phyloP scores from a whole-genome alignment of 805 yeast species.

The Suhomyces vadensis region DNA sequence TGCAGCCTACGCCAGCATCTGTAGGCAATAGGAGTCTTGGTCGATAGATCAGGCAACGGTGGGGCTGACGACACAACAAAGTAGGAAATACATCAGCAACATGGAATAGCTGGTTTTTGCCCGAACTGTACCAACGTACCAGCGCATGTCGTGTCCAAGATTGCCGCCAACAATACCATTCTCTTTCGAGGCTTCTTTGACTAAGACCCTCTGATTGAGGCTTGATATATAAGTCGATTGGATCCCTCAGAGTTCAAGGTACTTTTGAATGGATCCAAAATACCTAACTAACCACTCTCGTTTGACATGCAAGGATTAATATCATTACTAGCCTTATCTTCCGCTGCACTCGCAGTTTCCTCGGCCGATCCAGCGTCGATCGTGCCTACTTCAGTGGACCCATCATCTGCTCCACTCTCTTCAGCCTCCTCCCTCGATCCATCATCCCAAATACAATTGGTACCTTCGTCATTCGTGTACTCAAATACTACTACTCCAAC shows the following conservation, averaged over 20 bases:
- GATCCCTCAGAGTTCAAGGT: not conserved
- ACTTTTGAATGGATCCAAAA: no score
- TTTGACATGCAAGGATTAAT: slow-evolving; percentile 6
- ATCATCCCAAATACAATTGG: slow-evolving; percentile 6
- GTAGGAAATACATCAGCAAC: no score
- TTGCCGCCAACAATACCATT: not conserved
- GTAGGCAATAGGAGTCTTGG: no score
- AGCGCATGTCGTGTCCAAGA: not conserved
- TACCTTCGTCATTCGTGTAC: slow-evolving; percentile 13
- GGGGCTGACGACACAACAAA: no score
- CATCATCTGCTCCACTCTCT: slow-evolving; percentile 2
- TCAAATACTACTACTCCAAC: slow-evolving; percentile 7
- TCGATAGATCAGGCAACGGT: no score
- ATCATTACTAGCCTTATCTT: slow-evolving; percentile 6
- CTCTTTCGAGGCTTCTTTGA: not conserved
- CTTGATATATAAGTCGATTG: not conserved
- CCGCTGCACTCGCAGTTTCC: slow-evolving; percentile 9
- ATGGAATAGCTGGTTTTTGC: no score
- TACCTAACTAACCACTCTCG: not conserved
- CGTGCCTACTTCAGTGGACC: not conserved
- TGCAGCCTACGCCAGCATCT: slow-evolving; percentile 6
- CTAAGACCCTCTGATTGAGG: not conserved
- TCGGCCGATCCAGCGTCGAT: slow-evolving; percentile 9
- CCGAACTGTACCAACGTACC: not conserved
- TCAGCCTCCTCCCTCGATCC: not conserved